phyloP scores from a whole-genome alignment of 306 rosid species.

The Astragalus membranaceus region DNA sequence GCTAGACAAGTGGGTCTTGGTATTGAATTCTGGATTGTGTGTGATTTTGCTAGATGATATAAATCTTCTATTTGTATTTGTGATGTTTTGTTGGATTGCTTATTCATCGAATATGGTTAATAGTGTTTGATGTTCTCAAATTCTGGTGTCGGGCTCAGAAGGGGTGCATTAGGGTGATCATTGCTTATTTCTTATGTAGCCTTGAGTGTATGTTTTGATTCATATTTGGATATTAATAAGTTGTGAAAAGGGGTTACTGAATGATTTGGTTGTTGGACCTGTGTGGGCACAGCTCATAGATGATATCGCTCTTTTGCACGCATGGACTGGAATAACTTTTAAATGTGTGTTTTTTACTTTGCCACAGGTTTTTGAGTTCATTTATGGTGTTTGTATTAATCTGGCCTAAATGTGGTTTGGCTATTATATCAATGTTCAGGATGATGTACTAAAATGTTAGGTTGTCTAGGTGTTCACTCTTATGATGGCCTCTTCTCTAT shows the following conservation, averaged over 20 bases:
- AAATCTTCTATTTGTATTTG: slow-evolving; percentile 1
- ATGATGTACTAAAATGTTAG: neutral
- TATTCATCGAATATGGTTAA: slow-evolving; percentile 2
- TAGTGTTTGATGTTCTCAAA: neutral
- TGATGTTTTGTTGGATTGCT: slow-evolving; percentile 16
- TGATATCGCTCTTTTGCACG: neutral
- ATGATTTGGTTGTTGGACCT: slow-evolving; percentile 10
- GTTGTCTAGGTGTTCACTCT: neutral
- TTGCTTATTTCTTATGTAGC: neutral
- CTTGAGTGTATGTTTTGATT: neutral
- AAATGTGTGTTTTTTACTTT: neutral
- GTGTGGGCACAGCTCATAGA: neutral
- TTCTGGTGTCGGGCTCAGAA: neutral
- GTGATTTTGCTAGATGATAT: neutral
- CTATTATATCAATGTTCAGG: neutral
- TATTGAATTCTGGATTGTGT: neutral
- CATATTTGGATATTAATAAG: neutral
- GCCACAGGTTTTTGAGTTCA: neutral
- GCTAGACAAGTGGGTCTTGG: neutral
- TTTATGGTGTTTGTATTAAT: neutral
- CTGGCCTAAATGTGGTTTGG: neutral
- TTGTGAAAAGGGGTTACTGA: neutral
- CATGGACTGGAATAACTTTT: neutral
- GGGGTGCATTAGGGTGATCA: neutral
- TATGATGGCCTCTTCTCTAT: neutral